Base-by-base conservation (phyloP, 371 early-diverging fungal species). In the Mucor circinelloides region DNA sequence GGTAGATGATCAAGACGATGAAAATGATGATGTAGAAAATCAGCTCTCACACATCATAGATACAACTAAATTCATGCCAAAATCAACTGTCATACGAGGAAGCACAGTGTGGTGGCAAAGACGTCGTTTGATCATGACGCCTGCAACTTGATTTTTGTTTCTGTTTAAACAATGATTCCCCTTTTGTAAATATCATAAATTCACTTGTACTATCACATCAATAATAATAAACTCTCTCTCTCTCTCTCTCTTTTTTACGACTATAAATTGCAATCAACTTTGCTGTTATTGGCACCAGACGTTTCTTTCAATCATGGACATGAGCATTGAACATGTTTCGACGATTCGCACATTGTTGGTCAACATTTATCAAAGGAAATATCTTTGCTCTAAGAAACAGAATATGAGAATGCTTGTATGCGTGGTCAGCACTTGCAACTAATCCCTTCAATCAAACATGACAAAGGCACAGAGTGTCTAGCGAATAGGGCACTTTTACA, bases 31-130 rank as follows among this genome's bases (percentile, higher is more conserved):
- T 10, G 55, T 66, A 12, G 56, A 46, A 13, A 63, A 66, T 63
- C 65, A 71, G 50, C 55, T 70, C 15, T 28, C 69, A 34, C 67
- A 68, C 60, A 44, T 63, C 28, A 60, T 57, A 21, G 57, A 66
- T 36, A 66, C 74, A 42, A 64, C 70, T 15, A 63, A 69, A 40
- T 70, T 76, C 59, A 70, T 74, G 68, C 75, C 72, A 60, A 82
- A 74, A 60, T 60, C 67, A 19, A 76, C 73, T 28, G 76, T 80
- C 13, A 72, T 83, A 58, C 66, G 78, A 59, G 80, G 77, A 61
- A 78, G 65, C 48, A 74, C 80, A 2, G 68, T 83, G 48, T 83
- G 83, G 80, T 83, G 80, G 83, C 75, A 80, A 66, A 73, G 80
- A 52, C 70, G 72, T 31, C 76, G 67, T 19, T 52, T 60, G 31